Evolutionary conservation across 495 filamentous ascomycete species (phyloP).

Genomic region (Neurospora sp.): DNA sequence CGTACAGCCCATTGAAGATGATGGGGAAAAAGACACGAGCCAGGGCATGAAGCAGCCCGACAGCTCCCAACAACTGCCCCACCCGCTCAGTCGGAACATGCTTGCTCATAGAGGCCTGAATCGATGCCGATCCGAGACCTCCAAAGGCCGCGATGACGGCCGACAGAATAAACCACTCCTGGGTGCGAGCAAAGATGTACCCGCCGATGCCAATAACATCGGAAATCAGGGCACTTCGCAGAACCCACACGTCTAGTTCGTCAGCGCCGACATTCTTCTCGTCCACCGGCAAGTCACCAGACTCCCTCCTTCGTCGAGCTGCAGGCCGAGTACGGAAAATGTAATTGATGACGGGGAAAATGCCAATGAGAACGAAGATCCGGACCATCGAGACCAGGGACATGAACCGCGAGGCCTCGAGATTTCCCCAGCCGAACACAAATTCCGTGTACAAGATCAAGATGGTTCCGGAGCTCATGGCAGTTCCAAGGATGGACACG

Average conservation of each 20-base stretch:
- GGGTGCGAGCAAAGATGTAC: slow-evolving; percentile 52
- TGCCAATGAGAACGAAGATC: slow-evolving; percentile 59
- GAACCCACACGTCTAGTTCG: slow-evolving; percentile 62
- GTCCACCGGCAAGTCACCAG: slow-evolving; percentile 14
- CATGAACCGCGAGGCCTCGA: slow-evolving; percentile 68
- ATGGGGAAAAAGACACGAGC: slow-evolving; percentile 69
- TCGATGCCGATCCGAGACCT: slow-evolving; percentile 71
- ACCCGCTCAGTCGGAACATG: slow-evolving; percentile 74
- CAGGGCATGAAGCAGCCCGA: slow-evolving; percentile 73
- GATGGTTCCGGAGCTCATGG: slow-evolving; percentile 69
- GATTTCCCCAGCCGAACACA: slow-evolving; percentile 71
- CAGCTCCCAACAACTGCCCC: slow-evolving; percentile 78
- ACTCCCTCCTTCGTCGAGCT: slow-evolving; percentile 22
- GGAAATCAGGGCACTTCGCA: slow-evolving; percentile 66
- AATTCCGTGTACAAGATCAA: slow-evolving; percentile 70
- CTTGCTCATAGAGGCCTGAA: slow-evolving; percentile 78
- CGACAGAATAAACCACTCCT: slow-evolving; percentile 48
- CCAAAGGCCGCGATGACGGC: slow-evolving; percentile 67
- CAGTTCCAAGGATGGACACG: slow-evolving; percentile 64
- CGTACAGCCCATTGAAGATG: slow-evolving; percentile 78
- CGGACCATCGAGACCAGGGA: slow-evolving; percentile 64
- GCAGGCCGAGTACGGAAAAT: slow-evolving; percentile 47
- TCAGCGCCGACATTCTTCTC: slow-evolving; percentile 61
- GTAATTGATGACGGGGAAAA: slow-evolving; percentile 64
- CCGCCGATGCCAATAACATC: slow-evolving; percentile 69